Evolutionary conservation across 768 basidiomycete species (phyloP).

Genomic region (Infundibulicybe gibba): DNA sequence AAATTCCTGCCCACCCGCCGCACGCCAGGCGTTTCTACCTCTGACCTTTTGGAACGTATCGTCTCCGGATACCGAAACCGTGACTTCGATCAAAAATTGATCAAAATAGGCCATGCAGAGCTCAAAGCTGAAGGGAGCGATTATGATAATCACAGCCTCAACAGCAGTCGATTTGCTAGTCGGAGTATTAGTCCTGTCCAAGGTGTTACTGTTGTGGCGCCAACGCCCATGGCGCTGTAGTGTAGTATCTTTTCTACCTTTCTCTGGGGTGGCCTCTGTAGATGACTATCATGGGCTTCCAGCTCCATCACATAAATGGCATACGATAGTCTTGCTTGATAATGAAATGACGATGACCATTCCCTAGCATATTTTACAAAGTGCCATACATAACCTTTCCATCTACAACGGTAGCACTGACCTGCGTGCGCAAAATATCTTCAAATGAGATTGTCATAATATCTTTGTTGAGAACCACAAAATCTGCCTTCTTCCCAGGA

Average conservation of each 20-base stretch:
- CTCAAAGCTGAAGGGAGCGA: conserved; percentile 63
- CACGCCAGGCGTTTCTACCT: conserved; percentile 93
- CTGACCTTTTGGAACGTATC: conserved; percentile 88
- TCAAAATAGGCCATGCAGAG: conserved; percentile 80
- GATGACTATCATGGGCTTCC: too few species aligned
- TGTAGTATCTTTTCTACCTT: too few species aligned
- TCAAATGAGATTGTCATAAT: conserved; percentile 51
- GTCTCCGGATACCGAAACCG: conserved; percentile 82
- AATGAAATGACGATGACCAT: too few species aligned
- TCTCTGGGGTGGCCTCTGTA: too few species aligned
- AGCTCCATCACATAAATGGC: too few species aligned
- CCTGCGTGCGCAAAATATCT: conserved; percentile 53
- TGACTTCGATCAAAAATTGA: conserved; percentile 85
- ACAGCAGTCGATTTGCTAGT: conserved; percentile 28
- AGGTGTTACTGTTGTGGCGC: too few species aligned
- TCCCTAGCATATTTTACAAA: too few species aligned
- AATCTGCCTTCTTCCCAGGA: conserved; percentile 68
- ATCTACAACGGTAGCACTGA: conserved; percentile 65
- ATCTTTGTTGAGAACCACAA: conserved; percentile 62
- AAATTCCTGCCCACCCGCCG: conserved; percentile 94
- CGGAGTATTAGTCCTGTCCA: conserved; percentile 19
- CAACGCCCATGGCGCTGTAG: too few species aligned
- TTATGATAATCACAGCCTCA: conserved; percentile 36
- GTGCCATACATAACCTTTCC: conserved; percentile 36
- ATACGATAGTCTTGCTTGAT: too few species aligned